These are phyloP conservation scores for Xylogone sp. DNA, from an alignment of 2,329 filamentous ascomycete species.

Conservation along the genomic window DNA sequence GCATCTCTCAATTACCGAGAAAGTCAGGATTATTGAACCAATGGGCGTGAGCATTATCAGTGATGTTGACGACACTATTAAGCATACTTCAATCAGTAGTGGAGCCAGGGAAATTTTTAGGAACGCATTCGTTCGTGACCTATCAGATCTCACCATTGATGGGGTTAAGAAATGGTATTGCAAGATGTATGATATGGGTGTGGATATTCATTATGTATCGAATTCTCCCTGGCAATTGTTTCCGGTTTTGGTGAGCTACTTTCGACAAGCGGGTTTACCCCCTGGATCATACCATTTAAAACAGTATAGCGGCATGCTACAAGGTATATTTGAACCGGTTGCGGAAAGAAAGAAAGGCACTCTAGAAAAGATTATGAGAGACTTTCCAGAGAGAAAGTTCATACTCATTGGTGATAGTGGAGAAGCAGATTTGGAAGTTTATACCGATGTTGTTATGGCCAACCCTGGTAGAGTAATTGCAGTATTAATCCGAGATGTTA, in stretches of 20 bases:
- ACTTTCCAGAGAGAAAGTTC: constrained; percentile 88
- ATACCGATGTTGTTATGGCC: constrained; percentile 84
- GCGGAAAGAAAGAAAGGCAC: constrained; percentile 91
- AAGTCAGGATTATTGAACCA: constrained; percentile 72
- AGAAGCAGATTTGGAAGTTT: constrained; percentile 94
- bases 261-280: constrained; percentile 75
- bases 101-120: constrained; percentile 93
- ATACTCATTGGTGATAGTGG: constrained; percentile 93
- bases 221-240: constrained; percentile 99
- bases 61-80: constrained; percentile 97
- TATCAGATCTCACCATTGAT: constrained; percentile 75
- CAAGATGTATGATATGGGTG: constrained; percentile 71
- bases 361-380: constrained; percentile 76
- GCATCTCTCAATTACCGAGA: constrained; percentile 74
- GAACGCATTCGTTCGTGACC: constrained; percentile 88
- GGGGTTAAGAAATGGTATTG: constrained; percentile 91
- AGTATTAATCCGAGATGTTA: constrained; percentile 94
- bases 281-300: constrained; percentile 91
- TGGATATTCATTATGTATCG: constrained; percentile 95
- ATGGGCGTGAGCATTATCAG: constrained; percentile 88
- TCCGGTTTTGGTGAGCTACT: constrained; percentile 82
- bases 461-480: constrained; percentile 78
- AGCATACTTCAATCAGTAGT: constrained; percentile 83
- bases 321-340: constrained; percentile 96
- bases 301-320: constrained; percentile 93